Base-by-base conservation (phyloP, 1,284 basidiomycete species). In the Porphyrellus sp. region DNA sequence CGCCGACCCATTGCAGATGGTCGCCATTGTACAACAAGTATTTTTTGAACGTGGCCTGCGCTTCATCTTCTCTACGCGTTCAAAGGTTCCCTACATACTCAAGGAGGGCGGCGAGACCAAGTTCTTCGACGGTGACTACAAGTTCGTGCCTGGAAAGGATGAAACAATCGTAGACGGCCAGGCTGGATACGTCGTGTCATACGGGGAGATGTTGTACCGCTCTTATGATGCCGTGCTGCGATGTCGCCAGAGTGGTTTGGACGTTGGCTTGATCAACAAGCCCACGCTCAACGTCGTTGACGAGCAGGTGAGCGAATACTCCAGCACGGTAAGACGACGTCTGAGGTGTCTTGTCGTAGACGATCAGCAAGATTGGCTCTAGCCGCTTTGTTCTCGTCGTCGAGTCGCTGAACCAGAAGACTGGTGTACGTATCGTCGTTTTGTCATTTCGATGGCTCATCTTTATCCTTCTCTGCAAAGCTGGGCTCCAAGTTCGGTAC, bases 381-480 rank as follows among this genome's bases (percentile, higher is more conserved):
- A 85, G 78, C 58, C 79, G 77, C 33, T 92, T 92, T 69, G 88
- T 92, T 21, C 78, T 93, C 33, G 82, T 92, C 37, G 89, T 87
- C 21, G 91, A 93, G 72, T 86, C 87, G n/a, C 75, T 88, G 52
- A 92, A 89, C 75, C 85, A 87, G 72, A 90, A 89, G 81, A 93
- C 90, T 13, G 90, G 89, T 16, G 85, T 88, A 69, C 47, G 82
- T 71, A 30, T 51, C 39, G 27, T 24, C 43, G 33, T 25, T n/a
- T 50, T 15, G 20, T 39, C 24, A 21, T 38, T 15, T n/a, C 9
- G 34, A 18, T 43, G 1, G 25, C 54, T 3, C 18, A 4, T 43
- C 8, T 49, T 52, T 9, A 41, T 20, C 9, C 30, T n/a, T 23
- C 4, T 4, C 41, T 16, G 31, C 52, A 5, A 49, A 88, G 85